phyloP scores from a whole-genome alignment of 2,329 filamentous ascomycete species.

The Ceratocystiopsis minuta region DNA sequence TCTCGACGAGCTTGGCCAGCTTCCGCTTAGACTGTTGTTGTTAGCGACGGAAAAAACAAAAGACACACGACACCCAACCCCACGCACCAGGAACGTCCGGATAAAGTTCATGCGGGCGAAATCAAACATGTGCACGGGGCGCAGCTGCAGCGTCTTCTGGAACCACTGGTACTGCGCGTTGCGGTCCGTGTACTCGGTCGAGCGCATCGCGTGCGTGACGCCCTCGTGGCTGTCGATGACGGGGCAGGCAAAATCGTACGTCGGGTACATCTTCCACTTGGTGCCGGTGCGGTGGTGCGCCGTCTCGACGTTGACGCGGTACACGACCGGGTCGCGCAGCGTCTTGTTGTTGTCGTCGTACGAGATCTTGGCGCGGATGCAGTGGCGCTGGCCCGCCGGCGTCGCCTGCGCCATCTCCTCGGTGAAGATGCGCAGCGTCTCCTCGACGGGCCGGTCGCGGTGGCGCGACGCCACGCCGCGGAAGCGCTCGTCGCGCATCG shows the following conservation, averaged over 20 bases:
- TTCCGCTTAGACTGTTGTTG: slow-evolving; percentile 51
- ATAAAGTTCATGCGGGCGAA: slow-evolving; percentile 76
- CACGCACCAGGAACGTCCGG: slow-evolving; percentile 46
- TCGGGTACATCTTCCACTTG: slow-evolving; percentile 73
- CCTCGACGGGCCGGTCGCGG: slow-evolving; percentile 61
- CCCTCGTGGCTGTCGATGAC: slow-evolving; percentile 67
- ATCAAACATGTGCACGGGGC: slow-evolving; percentile 69
- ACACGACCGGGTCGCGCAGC: slow-evolving; percentile 91
- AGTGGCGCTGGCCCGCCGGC: slow-evolving; percentile 65
- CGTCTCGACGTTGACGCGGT: slow-evolving; percentile 52
- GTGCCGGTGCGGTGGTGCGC: slow-evolving; percentile 61
- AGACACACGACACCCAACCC: not conserved
- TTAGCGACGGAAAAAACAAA: too few species aligned
- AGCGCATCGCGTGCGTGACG: slow-evolving; percentile 66
- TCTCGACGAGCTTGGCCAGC: slow-evolving; percentile 65
- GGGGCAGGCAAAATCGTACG: slow-evolving; percentile 73
- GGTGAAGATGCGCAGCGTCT: slow-evolving; percentile 61
- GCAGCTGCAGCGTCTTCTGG: slow-evolving; percentile 52
- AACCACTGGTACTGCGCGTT: slow-evolving; percentile 83
- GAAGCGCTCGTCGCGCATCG: slow-evolving; percentile 71
- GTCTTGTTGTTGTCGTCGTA: slow-evolving; percentile 88
- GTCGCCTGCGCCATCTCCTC: slow-evolving; percentile 72
- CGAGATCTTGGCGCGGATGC: slow-evolving; percentile 87
- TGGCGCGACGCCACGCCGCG: slow-evolving; percentile 67
- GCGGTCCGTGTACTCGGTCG: slow-evolving; percentile 68